These are phyloP conservation scores for Bonia amplexicaulis DNA, from an alignment of 176 grass and related monocot species.

Conservation along the genomic window DNA sequence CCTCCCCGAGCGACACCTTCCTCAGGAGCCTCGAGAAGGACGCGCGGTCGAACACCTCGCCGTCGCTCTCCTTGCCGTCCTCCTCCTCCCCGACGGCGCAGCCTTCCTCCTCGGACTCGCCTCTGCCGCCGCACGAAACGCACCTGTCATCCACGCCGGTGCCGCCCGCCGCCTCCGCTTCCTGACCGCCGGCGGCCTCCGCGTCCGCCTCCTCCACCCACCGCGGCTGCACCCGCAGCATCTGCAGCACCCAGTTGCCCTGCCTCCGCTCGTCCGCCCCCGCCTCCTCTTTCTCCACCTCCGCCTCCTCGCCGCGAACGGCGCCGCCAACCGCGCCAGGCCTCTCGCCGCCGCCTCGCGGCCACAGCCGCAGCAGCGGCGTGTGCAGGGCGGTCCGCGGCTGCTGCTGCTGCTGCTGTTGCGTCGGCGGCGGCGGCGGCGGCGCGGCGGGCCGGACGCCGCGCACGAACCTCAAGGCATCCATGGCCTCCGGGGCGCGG, in stretches of 20 bases:
- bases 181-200: conserved; percentile 4
- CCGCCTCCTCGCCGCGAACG: conserved; percentile 17
- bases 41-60: conserved; percentile 52
- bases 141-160: conserved; percentile 6
- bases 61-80: conserved; percentile 14
- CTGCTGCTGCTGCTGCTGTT: background rate
- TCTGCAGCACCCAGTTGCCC: conserved; percentile 87
- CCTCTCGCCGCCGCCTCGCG: conserved; percentile 19
- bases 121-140: conserved; percentile 25
- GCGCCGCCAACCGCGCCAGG: background rate
- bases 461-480: conserved; percentile 50
- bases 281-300: background rate
- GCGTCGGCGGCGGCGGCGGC: conserved; percentile 14
- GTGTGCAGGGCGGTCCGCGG: background rate
- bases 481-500: conserved; percentile 36
- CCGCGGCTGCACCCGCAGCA: conserved; percentile 67
- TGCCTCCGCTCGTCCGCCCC: conserved; percentile 27
- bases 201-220: conserved; percentile 44
- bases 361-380: conserved; percentile 35
- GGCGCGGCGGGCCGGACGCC: conserved; percentile 12
- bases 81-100: conserved; percentile 17
- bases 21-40: conserved; percentile 73
- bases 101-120: conserved; percentile 20
- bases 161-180: background rate
- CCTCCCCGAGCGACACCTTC: conserved; percentile 55